Conservation (phyloP, 1,139 yeast species). For the Candida sp. region DNA sequence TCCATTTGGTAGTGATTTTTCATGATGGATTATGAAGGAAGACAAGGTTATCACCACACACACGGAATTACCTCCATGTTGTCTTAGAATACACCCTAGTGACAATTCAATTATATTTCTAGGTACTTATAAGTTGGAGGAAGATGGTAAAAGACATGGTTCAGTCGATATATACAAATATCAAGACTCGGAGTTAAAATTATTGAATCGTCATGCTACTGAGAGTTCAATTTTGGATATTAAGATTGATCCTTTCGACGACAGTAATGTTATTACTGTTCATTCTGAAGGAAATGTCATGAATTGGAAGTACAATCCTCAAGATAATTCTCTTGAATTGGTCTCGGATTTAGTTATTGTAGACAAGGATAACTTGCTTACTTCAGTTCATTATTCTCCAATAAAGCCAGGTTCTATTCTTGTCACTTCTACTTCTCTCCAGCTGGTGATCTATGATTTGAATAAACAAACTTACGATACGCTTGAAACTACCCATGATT, state of each 20-base stretch:
- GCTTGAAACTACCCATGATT: slow-evolving; percentile 43
- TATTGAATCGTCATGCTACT: slow-evolving; percentile 9
- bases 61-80: slow-evolving; percentile 79
- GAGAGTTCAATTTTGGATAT: slow-evolving; percentile 74
- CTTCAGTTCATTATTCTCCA: slow-evolving; percentile 66
- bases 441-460: slow-evolving; percentile 32
- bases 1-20: not conserved
- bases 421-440: slow-evolving; percentile 63
- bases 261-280: slow-evolving; percentile 50
- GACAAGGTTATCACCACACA: slow-evolving; percentile 12
- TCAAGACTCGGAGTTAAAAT: slow-evolving; percentile 9
- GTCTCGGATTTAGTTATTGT: slow-evolving; percentile 33
- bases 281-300: slow-evolving; percentile 78
- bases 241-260: slow-evolving; percentile 57
- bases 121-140: slow-evolving; percentile 78
- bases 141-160: slow-evolving; percentile 62
- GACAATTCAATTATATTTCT: slow-evolving; percentile 48
- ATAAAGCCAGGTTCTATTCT: slow-evolving; percentile 26
- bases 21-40: not conserved
- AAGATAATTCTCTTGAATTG: slow-evolving; percentile 14
- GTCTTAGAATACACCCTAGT: slow-evolving; percentile 57
- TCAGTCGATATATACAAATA: slow-evolving; percentile 60
- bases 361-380: slow-evolving; percentile 50
- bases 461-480: slow-evolving; percentile 9
- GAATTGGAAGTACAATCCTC: slow-evolving; percentile 50